These are phyloP conservation scores for Penicillium waksmanii DNA, from an alignment of 495 filamentous ascomycete species.

Conservation along the genomic window DNA sequence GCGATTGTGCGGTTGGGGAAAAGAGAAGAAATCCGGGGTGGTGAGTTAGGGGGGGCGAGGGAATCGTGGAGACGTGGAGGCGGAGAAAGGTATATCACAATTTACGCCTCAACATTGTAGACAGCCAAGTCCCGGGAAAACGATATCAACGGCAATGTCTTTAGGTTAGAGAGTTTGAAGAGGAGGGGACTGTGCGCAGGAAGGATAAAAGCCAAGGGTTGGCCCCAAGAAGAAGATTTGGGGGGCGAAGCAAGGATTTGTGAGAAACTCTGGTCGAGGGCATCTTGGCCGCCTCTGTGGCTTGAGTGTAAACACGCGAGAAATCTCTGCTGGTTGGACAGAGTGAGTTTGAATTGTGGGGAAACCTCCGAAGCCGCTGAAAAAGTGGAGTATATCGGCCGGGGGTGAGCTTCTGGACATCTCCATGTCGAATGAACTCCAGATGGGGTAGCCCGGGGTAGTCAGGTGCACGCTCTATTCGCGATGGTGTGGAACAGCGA, in stretches of 20 bases:
- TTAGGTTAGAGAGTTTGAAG: not conserved
- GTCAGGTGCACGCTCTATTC: constrained; percentile 8
- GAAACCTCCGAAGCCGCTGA: constrained; percentile 20
- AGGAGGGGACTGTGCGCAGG: constrained; percentile 14
- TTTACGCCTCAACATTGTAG: not conserved
- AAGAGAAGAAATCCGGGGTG: constrained; percentile 29
- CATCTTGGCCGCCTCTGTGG: not conserved
- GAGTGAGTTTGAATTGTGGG: constrained; percentile 8
- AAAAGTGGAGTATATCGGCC: constrained; percentile 14
- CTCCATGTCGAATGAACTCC: constrained; percentile 2
- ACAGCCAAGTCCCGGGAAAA: constrained; percentile 20
- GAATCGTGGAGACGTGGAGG: constrained; percentile 26
- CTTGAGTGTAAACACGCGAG: constrained; percentile 5
- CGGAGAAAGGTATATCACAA: constrained; percentile 35
- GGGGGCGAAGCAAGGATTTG: not conserved
- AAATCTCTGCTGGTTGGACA: constrained; percentile 16
- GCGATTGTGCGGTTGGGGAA: constrained; percentile 9
- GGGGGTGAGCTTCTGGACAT: constrained; percentile 7
- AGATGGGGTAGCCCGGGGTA: constrained; percentile 19
- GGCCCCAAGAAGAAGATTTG: constrained; percentile 14
- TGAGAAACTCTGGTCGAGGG: constrained; percentile 7
- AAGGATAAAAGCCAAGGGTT: constrained; percentile 11
- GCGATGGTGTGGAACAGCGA: constrained; percentile 2
- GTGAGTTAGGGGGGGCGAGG: constrained; percentile 7
- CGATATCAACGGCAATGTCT: constrained; percentile 7